These are phyloP conservation scores for Rutidosis leptorrhynchoides DNA, from an alignment of 129 eudicot genomes.

Conservation along the genomic window DNA sequence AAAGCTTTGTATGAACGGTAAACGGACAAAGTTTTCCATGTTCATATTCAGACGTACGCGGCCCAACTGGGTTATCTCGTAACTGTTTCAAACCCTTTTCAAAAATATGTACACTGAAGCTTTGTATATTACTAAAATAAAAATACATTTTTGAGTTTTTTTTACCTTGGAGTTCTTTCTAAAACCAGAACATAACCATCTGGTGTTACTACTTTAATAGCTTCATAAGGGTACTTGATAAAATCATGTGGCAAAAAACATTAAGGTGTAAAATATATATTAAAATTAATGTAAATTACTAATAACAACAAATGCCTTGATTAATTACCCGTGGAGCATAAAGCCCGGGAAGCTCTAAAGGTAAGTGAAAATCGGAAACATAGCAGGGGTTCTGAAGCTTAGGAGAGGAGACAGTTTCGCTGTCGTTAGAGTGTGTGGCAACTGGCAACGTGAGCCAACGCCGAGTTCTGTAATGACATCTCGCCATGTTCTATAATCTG, in stretches of 20 bases:
- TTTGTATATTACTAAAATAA: not conserved
- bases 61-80: too few species aligned
- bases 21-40: too few species aligned
- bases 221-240: constrained; percentile 93
- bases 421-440: too few species aligned
- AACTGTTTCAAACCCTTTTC: too few species aligned
- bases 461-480: constrained; percentile 93
- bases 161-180: constrained; percentile 91
- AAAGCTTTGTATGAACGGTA: too few species aligned
- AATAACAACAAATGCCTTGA: constrained; percentile 10
- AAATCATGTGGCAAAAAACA: not conserved
- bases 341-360: too few species aligned
- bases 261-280: not conserved
- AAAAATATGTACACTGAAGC: too few species aligned
- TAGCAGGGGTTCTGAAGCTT: too few species aligned
- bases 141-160: not conserved
- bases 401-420: too few species aligned
- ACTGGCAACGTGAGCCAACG: too few species aligned
- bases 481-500: constrained; percentile 83
- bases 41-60: too few species aligned
- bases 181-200: constrained; percentile 92
- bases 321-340: constrained; percentile 86
- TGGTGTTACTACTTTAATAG: constrained; percentile 70
- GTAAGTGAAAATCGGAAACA: too few species aligned
- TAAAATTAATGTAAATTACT: not conserved